Evolutionary conservation across 2,329 filamentous ascomycete species (phyloP), one percentile per base, ranked within the genome.

Genomic region (Lachnellula occidentalis): DNA sequence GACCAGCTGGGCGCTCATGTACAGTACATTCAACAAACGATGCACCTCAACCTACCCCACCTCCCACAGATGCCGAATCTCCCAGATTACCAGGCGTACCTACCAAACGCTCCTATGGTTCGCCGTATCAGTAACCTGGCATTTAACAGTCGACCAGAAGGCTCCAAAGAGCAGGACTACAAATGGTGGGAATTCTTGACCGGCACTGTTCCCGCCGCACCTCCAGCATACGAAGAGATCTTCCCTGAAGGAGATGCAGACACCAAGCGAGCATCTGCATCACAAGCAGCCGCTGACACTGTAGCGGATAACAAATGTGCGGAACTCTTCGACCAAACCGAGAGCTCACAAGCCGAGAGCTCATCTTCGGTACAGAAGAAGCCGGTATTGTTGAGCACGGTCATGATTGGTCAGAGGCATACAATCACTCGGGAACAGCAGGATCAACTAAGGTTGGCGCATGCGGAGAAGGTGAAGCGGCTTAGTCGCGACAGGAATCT

Each of bases 211-310:
- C 71, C 80, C 9, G 73, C 76, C 4, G 76, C 80, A 34, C 88
- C 88, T 8, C 89, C 89, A 9, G 81, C 89, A 0, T 94, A 94
- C 61, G 85, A 91, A 51, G 89, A 92, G 47, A 81, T 94, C 27
- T 94, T 84, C 68, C 88, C 87, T 1, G 70, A 75, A 51, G 64
- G 63, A 34, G 74, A 77, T 45, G 59, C 76, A 15, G 79, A 85
- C 53, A 72, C 71, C 22, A 86, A 87, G 69, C 77, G 80, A 62
- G 73, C 77, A 17, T 79, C 80, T n/a, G 81, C 79, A 1, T 75
- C 76, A 8, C 75, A 75, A 51, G 83, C 83, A 2, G 78, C 79
- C 1, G 78, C 76, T 14, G 83, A 86, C 27, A 76, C 76, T 2
- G 76, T 80, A 53, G 80, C 81, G 4, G 82, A 86, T 61, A 70